These are phyloP conservation scores for Eutypella sp. DNA, from an alignment of 2,329 filamentous ascomycete genomes.

Conservation along the genomic window DNA sequence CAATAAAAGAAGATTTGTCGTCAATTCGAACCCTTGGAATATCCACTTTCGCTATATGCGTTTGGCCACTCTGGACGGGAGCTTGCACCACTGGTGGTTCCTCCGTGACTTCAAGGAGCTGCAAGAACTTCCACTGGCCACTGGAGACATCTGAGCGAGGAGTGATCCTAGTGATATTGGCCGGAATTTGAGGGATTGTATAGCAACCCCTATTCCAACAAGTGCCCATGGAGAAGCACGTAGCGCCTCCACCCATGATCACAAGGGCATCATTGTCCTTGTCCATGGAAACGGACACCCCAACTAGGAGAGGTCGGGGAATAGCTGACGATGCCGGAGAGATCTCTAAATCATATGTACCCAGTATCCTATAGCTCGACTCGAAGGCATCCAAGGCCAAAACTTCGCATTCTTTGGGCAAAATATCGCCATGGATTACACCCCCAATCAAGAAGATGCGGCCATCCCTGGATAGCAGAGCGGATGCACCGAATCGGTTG, in stretches of 20 bases:
- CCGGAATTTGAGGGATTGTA: conserved; percentile 5
- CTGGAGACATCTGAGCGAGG: neutral
- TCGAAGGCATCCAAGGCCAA: conserved; percentile 31
- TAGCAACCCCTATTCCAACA: conserved; percentile 65
- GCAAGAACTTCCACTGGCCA: conserved; percentile 11
- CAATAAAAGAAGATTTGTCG: conserved; percentile 52
- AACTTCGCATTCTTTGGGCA: conserved; percentile 49
- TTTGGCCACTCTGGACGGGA: conserved; percentile 17
- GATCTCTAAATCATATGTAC: conserved; percentile 8
- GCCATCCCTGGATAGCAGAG: conserved; percentile 21
- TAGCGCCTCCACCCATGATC: conserved; percentile 74
- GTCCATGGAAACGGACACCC: conserved; percentile 52
- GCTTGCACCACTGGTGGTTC: conserved; percentile 1
- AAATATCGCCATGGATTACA: conserved; percentile 34
- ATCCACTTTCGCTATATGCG: conserved; percentile 25
- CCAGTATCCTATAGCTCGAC: conserved; percentile 22
- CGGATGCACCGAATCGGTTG: conserved; percentile 40
- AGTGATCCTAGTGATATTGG: neutral
- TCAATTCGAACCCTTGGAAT: conserved; percentile 51
- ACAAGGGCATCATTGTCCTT: conserved; percentile 48
- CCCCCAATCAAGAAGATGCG: conserved; percentile 38
- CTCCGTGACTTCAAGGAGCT: conserved; percentile 15
- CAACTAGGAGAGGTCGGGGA: conserved; percentile 63
- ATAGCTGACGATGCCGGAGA: neutral
- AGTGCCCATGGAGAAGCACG: conserved; percentile 87